Evolutionary conservation across 2,329 filamentous ascomycete genomes (phyloP).

Genomic region (Aspergillus udagawae): DNA sequence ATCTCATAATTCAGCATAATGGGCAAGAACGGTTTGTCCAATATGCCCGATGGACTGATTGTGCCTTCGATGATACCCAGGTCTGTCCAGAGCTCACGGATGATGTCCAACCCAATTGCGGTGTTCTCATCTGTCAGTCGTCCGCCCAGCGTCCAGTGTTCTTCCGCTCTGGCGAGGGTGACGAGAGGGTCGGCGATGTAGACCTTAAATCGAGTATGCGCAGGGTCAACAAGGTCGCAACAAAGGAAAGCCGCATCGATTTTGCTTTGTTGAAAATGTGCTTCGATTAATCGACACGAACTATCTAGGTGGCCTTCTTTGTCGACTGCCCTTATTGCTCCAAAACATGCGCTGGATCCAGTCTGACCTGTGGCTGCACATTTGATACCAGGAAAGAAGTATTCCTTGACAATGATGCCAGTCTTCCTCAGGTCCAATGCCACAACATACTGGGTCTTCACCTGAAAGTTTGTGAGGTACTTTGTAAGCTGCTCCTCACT

Average conservation of each 20-base stretch:
- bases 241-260: not conserved
- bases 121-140: not conserved
- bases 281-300: not conserved
- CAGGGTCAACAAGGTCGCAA: not conserved
- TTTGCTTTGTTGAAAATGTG: not conserved
- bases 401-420: not conserved
- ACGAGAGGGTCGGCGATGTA: not conserved
- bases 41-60: not conserved
- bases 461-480: not conserved
- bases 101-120: not conserved
- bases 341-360: not conserved
- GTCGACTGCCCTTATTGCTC: not conserved
- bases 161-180: not conserved
- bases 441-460: not conserved
- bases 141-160: not conserved
- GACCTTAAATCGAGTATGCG: not conserved
- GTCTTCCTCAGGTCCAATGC: not conserved
- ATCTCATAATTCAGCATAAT: not conserved
- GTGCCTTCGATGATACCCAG: not conserved
- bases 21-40: not conserved
- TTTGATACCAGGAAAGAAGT: not conserved
- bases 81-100: not conserved
- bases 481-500: not conserved
- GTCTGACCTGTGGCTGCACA: not conserved
- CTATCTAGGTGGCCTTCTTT: not conserved